Evolutionary conservation across 2,329 filamentous ascomycete species (phyloP).

Genomic region (Aplosporella prunicola): DNA sequence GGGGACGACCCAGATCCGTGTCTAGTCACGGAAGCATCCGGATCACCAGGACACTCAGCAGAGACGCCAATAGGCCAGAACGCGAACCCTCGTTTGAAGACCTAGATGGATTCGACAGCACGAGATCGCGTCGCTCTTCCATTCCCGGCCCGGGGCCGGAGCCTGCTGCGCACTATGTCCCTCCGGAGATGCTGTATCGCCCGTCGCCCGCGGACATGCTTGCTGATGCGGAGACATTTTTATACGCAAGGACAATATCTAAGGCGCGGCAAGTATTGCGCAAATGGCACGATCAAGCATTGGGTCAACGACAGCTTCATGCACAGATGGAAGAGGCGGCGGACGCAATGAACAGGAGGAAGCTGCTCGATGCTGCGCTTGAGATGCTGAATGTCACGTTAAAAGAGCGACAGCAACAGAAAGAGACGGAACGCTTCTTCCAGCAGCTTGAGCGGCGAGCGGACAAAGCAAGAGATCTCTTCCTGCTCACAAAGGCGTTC

Average conservation of each 20-base stretch:
- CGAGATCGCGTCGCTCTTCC: conserved; percentile 4
- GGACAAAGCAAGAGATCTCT: conserved; percentile 54
- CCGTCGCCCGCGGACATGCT: conserved; percentile 43
- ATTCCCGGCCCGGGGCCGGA: conserved; percentile 2
- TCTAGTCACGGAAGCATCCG: conserved; percentile 28
- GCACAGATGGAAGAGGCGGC: conserved; percentile 20
- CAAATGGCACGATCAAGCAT: conserved; percentile 32
- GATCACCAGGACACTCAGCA: conserved; percentile 18
- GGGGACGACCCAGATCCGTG: conserved; percentile 21
- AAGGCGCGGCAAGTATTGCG: conserved; percentile 31
- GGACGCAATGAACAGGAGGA: conserved; percentile 8
- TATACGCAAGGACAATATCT: conserved; percentile 21
- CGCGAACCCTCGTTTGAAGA: conserved; percentile 7
- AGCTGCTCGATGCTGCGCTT: conserved; percentile 10
- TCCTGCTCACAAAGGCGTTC: conserved; percentile 55
- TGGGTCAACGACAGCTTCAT: conserved; percentile 18
- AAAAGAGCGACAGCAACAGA: conserved; percentile 1
- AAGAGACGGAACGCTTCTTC: conserved; percentile 33
- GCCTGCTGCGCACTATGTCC: conserved; percentile 15
- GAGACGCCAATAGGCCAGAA: neutral
- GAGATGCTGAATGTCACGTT: conserved; percentile 7
- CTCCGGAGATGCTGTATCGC: conserved; percentile 32
- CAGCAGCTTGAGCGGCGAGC: conserved; percentile 50
- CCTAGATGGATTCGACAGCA: conserved; percentile 2
- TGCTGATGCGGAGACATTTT: conserved; percentile 41